Evolutionary conservation across 139 green algal genomes (phyloP), one percentile per base, ranked within the genome.

Genomic region (Astrephomene gubernaculifera): DNA sequence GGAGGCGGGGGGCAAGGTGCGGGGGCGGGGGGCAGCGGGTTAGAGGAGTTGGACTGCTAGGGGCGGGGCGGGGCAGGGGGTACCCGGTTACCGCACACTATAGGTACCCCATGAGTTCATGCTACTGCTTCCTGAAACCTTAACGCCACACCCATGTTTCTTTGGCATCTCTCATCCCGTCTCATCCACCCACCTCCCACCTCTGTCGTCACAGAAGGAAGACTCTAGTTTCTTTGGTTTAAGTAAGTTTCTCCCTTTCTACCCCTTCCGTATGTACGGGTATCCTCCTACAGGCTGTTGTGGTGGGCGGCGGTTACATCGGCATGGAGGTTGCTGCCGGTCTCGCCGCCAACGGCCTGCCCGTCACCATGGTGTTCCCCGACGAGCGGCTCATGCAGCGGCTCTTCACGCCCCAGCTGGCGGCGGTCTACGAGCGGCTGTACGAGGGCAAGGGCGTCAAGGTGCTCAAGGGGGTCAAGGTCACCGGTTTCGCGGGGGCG

Each of bases 231-330:
- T n/a, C n/a, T n/a, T n/a, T n/a, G n/a, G n/a, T n/a, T n/a, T n/a
- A n/a, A n/a, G n/a, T n/a, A n/a, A n/a, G n/a, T n/a, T n/a, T n/a
- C n/a, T n/a, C n/a, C n/a, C n/a, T n/a, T n/a, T n/a, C n/a, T n/a
- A n/a, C n/a, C n/a, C n/a, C n/a, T n/a, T n/a, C n/a, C n/a, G n/a
- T n/a, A n/a, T n/a, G n/a, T n/a, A n/a, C n/a, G n/a, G n/a, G n/a
- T n/a, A n/a, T n/a, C n/a, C n/a, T n/a, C n/a, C n/a, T n/a, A 2
- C 82, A 95, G 90, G 94, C 85, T 6, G 88, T 97, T 0, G 88
- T 95, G 17, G 89, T 99, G 45, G 96, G 96, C 35, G 96, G 96
- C 65, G 96, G 96, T 33, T 99, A 99, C 93, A 99, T 99, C 83
- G 97, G 97, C 69, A 83, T 95, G 69, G 94, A 97, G 86, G 87